phyloP scores from a whole-genome alignment of 1,284 basidiomycete species.

The Irpex sp. region DNA sequence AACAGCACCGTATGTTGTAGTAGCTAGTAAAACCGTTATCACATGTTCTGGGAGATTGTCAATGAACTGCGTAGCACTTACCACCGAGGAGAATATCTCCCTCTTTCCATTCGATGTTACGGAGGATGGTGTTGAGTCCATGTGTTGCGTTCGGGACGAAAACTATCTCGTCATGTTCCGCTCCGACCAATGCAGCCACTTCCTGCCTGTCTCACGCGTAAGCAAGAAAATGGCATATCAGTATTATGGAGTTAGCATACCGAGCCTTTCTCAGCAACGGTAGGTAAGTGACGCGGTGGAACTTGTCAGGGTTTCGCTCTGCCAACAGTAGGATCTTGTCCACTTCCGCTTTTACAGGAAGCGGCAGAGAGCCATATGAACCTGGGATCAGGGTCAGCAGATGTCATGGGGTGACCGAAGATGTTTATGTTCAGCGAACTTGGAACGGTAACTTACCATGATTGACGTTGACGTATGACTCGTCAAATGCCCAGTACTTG shows the following conservation, averaged over 20 bases:
- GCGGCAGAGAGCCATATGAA: constrained; percentile 67
- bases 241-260: constrained; percentile 3
- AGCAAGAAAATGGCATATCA: neutral
- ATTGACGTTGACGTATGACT: constrained; percentile 64
- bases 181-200: constrained; percentile 60
- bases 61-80: constrained; percentile 21
- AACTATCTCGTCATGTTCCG: constrained; percentile 59
- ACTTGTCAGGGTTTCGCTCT: constrained; percentile 64
- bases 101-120: constrained; percentile 55
- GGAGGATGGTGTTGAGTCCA: constrained; percentile 64
- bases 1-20: constrained; percentile 60
- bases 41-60: too few relatives aligned
- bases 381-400: constrained; percentile 34
- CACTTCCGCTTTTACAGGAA: constrained; percentile 52
- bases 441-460: too few relatives aligned
- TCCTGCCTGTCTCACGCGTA: constrained; percentile 21
- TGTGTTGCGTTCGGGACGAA: constrained; percentile 65
- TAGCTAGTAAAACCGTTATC: constrained; percentile 12
- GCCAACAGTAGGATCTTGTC: constrained; percentile 41
- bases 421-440: too few relatives aligned
- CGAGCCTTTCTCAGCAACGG: constrained; percentile 42
- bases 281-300: constrained; percentile 44
- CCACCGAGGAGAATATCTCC: constrained; percentile 49
- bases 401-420: neutral
- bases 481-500: constrained; percentile 56